Evolutionary conservation across 192 early-diverging fungal species (phyloP), one percentile per base, ranked within the genome.

Genomic region (Pilaira anomala): DNA sequence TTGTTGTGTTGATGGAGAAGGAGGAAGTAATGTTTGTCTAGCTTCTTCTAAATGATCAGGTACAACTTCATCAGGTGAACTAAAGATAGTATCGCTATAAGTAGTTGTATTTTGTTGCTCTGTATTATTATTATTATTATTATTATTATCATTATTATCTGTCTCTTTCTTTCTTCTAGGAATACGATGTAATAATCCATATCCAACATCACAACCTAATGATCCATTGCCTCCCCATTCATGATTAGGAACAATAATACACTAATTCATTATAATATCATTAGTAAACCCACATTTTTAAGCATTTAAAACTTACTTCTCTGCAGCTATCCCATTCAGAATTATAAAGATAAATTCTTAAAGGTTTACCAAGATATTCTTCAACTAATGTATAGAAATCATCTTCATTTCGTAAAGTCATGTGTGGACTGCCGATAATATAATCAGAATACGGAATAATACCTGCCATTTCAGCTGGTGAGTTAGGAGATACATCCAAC

Each of bases 191-290:
- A 76, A 53, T 44, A 76, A 44, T 7, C 87, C 88, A 69, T 87
- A 90, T 5, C 85, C 88, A 21, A 90, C 81, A 61, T 88, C 87
- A 62, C 88, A 91, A 22, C 88, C 88, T 13, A 91, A 63, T 16
- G 78, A 72, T 9, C 87, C 88, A 58, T 76, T 70, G 18, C 87
- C 88, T 30, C 87, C 88, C 87, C 87, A 91, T 55, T 80, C 83
- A 40, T 76, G 74, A 49, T 82, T 80, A 9, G 87, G 87, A 41
- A 85, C 72, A 63, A 88, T 88, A 39, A 84, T 78, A 22, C 88
- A 87, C 80, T 89, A 53, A 42, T 13, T 18, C 21, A 7, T 13
- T 21, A 58, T 8, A 14, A 13, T 22, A 54, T 45, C 40, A 11
- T 29, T 67, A 0, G 12, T 28, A 28, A 33, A 29, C 18, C 12